These are phyloP conservation scores for Trichoderma semiorbis DNA, from an alignment of 2,329 filamentous ascomycete genomes.

Conservation along the genomic window DNA sequence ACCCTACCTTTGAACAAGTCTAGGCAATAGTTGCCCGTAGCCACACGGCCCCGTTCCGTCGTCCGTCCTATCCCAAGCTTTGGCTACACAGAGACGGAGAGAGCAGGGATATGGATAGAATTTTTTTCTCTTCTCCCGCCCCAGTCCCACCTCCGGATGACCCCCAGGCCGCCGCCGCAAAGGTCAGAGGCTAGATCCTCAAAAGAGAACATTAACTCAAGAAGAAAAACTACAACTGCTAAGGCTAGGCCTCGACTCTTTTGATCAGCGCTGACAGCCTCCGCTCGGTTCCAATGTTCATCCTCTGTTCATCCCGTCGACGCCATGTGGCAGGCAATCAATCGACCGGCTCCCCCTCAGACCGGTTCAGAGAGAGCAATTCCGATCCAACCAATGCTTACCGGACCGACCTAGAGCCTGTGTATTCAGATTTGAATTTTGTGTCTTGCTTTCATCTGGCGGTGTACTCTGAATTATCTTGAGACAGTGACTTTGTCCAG, in stretches of 20 bases:
- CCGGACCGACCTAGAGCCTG: neutral
- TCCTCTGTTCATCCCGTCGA: neutral
- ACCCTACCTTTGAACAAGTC: neutral
- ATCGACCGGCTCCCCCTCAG: neutral
- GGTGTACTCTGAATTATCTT: neutral
- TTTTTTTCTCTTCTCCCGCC: neutral
- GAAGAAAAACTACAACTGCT: neutral
- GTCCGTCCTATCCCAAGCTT: neutral
- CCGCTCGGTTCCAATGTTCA: neutral
- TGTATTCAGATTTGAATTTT: conserved; percentile 6
- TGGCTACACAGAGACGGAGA: neutral
- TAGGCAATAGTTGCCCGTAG: neutral
- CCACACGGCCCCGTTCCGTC: conserved; percentile 13
- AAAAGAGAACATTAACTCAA: neutral
- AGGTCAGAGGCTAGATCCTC: neutral
- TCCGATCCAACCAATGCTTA: neutral
- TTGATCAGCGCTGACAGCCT: conserved; percentile 7
- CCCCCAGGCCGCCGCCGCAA: neutral
- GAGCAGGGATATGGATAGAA: conserved; percentile 8
- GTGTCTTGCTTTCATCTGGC: conserved; percentile 8
- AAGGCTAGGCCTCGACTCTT: conserved; percentile 4
- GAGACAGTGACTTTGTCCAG: neutral
- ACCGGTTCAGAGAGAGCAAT: neutral
- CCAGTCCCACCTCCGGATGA: conserved; percentile 3
- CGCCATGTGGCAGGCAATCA: conserved; percentile 8